Evolutionary conservation across 139 green algal species (phyloP), one percentile per base, ranked within the genome.

Genomic region (Closterium sp.): DNA sequence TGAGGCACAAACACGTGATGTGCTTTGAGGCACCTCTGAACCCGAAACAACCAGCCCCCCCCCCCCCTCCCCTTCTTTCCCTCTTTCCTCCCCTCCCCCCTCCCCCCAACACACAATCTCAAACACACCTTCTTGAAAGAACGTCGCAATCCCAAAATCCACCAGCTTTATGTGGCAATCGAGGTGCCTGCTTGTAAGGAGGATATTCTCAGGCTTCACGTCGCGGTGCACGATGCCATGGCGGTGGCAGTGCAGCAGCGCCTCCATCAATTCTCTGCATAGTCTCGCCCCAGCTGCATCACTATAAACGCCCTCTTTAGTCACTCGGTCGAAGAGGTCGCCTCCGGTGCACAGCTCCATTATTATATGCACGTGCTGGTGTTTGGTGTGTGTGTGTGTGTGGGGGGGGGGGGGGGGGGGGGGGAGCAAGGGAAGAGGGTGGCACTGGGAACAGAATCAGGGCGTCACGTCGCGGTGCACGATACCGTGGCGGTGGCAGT

Each of bases 401-500:
- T 12, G 36, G n/a, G n/a, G n/a, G n/a, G n/a, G n/a, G n/a, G n/a
- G n/a, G n/a, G n/a, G n/a, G n/a, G n/a, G n/a, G 43, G 21, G 43
- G 43, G 43, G 43, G 3, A 2, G 28, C 16, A 25, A 33, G 8
- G 76, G 76, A 1, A 85, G 2, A 85, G 76, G 2, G 4, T n/a
- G n/a, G n/a, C n/a, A n/a, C n/a, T n/a, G n/a, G n/a, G n/a, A n/a
- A n/a, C n/a, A n/a, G n/a, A n/a, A n/a, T n/a, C n/a, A n/a, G n/a
- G n/a, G n/a, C n/a, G n/a, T n/a, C n/a, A n/a, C n/a, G n/a, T n/a
- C n/a, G n/a, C n/a, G n/a, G n/a, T n/a, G n/a, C n/a, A n/a, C n/a
- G n/a, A n/a, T n/a, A n/a, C n/a, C n/a, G n/a, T 86, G 81, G 81
- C 81, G n/a, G 81, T 86, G 81, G 81, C 81, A 86, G 81, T 86